phyloP scores from a whole-genome alignment of 129 eudicot species.

The Arctium lappa region DNA sequence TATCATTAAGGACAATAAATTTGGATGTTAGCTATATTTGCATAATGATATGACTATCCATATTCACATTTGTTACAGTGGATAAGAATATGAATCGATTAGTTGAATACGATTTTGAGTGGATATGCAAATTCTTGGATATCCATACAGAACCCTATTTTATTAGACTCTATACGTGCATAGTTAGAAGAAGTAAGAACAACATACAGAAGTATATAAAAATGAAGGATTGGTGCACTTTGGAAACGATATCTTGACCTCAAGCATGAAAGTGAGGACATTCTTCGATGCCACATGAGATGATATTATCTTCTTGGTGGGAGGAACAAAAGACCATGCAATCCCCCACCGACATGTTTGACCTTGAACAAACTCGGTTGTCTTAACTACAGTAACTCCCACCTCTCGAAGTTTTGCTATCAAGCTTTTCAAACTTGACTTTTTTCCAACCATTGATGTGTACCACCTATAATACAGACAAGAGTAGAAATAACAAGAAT shows the following conservation, averaged over 20 bases:
- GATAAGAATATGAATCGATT: neutral
- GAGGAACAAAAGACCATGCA: constrained; percentile 94
- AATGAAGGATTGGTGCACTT: neutral
- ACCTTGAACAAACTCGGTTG: constrained; percentile 98
- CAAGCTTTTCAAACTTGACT: constrained; percentile 64
- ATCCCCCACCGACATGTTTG: constrained; percentile 95
- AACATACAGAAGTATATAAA: neutral
- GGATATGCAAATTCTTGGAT: neutral
- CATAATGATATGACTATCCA: neutral
- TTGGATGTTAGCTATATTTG: neutral
- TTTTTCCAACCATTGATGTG: constrained; percentile 93
- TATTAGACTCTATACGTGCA: neutral
- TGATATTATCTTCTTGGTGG: constrained; percentile 49
- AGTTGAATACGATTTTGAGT: neutral
- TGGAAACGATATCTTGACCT: constrained; percentile 39
- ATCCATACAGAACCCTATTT: neutral
- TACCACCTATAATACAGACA: constrained; percentile 64
- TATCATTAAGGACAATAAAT: neutral
- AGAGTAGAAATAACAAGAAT: neutral
- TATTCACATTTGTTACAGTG: neutral
- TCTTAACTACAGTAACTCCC: constrained; percentile 79
- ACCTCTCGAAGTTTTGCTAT: constrained; percentile 60
- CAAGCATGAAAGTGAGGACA: constrained; percentile 70
- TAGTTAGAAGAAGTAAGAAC: neutral
- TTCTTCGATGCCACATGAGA: constrained; percentile 39